Percentiles rank a stretch among this genome's conserved stretches.
phyloP scores from a whole-genome alignment of 2,329 filamentous ascomycete species.

The Fusarium solani-melongenae region DNA sequence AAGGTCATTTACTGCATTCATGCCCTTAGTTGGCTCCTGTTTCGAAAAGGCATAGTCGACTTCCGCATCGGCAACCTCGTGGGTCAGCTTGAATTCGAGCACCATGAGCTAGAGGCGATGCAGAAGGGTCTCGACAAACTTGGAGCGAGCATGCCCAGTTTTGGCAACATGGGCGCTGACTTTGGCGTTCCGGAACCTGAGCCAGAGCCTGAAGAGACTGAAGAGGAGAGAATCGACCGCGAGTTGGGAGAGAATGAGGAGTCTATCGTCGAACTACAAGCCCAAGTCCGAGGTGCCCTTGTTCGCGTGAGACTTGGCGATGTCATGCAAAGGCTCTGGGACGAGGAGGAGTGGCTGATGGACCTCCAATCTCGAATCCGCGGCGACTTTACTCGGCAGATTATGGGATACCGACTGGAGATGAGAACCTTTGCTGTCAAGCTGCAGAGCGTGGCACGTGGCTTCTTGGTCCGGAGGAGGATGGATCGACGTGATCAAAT shows the following conservation, averaged over 20 bases:
- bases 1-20: constrained; percentile 99
- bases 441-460: constrained; percentile 83
- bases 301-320: constrained; percentile 80
- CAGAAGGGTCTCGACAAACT: constrained; percentile 97
- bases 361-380: constrained; percentile 89
- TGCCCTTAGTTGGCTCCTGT: constrained; percentile 96
- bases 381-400: constrained; percentile 87
- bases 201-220: constrained; percentile 85
- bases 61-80: constrained; percentile 98
- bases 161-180: constrained; percentile 95
- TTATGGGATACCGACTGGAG: constrained; percentile 81
- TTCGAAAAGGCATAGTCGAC: constrained; percentile 91
- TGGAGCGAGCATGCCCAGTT: constrained; percentile 95
- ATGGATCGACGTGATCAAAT: constrained; percentile 71
- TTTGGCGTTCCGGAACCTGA: constrained; percentile 84
- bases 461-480: constrained; percentile 75
- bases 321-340: constrained; percentile 91
- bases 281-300: constrained; percentile 85
- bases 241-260: constrained; percentile 82
- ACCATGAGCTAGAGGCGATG: constrained; percentile 96
- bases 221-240: constrained; percentile 87
- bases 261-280: constrained; percentile 82
- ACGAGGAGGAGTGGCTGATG: constrained; percentile 79
- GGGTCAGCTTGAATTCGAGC: constrained; percentile 95
- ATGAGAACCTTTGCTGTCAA: constrained; percentile 85